These are phyloP conservation scores for Ophiocordyceps robertsii DNA, from an alignment of 2,329 filamentous ascomycete genomes.

Conservation along the genomic window DNA sequence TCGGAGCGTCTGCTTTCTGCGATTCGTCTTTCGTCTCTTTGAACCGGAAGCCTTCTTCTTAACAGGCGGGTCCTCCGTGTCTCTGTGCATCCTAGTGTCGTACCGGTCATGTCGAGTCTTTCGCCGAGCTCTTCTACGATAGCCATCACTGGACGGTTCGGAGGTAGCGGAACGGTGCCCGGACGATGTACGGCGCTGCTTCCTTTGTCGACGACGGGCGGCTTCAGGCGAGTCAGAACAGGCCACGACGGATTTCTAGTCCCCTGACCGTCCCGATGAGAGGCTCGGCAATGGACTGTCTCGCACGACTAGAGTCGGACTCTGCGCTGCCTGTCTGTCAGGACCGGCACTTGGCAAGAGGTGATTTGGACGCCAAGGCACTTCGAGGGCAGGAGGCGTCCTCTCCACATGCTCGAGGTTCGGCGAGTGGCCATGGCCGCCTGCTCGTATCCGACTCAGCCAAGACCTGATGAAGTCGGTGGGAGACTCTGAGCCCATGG, in stretches of 20 bases:
- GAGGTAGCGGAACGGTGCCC: not conserved
- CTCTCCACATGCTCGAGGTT: not conserved
- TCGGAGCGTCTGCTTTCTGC: conserved; percentile 15
- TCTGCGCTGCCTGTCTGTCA: not conserved
- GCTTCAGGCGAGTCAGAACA: not conserved
- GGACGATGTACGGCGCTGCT: not conserved
- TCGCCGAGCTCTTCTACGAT: conserved; percentile 1
- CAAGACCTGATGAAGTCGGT: not conserved
- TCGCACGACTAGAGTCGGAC: conserved; percentile 1
- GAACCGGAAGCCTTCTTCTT: not conserved
- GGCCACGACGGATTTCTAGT: too few species aligned
- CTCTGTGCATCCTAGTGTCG: conserved; percentile 1
- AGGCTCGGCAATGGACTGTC: conserved; percentile 1
- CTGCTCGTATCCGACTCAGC: not conserved
- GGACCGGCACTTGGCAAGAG: not conserved
- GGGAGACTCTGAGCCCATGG: not conserved
- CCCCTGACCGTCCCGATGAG: not conserved
- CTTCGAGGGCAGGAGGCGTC: not conserved
- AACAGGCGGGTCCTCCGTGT: not conserved
- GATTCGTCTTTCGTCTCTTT: conserved; percentile 1
- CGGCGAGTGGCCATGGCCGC: not conserved
- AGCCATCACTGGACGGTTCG: not conserved
- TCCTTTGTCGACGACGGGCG: not conserved
- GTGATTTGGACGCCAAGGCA: not conserved
- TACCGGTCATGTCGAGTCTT: conserved; percentile 6